These are phyloP conservation scores for Phytopythium chamaehyphon DNA, from an alignment of 352 stramenopile genomes.

Conservation along the genomic window DNA sequence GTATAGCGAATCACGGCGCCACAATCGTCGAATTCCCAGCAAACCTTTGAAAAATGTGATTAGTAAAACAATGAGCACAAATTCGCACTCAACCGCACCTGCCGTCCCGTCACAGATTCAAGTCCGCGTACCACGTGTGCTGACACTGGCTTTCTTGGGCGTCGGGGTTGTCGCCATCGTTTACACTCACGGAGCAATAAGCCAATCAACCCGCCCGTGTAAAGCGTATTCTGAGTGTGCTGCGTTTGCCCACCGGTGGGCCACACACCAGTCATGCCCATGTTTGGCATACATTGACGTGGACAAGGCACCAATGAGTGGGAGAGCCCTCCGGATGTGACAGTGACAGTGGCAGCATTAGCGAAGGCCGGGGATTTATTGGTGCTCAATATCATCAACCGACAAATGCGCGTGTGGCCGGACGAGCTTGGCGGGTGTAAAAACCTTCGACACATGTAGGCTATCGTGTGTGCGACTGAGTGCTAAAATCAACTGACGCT, in stretches of 20 bases:
- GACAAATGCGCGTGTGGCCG: neutral
- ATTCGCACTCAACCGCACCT: no score
- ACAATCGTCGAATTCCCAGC: neutral
- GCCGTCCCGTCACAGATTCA: no score
- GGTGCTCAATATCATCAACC: conserved; percentile 13
- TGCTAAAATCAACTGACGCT: neutral
- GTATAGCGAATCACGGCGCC: neutral
- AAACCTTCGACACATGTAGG: conserved; percentile 5
- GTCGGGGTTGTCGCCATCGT: neutral
- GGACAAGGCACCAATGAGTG: conserved; percentile 4
- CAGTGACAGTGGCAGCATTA: neutral
- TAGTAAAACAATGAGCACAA: no score
- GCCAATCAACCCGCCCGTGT: neutral
- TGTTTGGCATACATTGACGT: conserved; percentile 21
- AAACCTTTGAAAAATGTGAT: neutral
- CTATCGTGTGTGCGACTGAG: neutral
- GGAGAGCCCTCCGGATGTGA: neutral
- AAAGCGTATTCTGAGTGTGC: conserved; percentile 5
- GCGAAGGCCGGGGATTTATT: conserved; percentile 8
- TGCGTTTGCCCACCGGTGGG: conserved; percentile 10
- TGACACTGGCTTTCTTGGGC: neutral
- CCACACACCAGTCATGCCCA: conserved; percentile 7
- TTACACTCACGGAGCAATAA: conserved; percentile 1
- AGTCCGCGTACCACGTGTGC: neutral
- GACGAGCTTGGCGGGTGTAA: conserved; percentile 1